A percentile compares a stretch with the other conserved stretches of the same genome.
These are phyloP conservation scores for Rhododendron ferrugineum DNA, from an alignment of 148 eudicot genomes.

Conservation along the genomic window DNA sequence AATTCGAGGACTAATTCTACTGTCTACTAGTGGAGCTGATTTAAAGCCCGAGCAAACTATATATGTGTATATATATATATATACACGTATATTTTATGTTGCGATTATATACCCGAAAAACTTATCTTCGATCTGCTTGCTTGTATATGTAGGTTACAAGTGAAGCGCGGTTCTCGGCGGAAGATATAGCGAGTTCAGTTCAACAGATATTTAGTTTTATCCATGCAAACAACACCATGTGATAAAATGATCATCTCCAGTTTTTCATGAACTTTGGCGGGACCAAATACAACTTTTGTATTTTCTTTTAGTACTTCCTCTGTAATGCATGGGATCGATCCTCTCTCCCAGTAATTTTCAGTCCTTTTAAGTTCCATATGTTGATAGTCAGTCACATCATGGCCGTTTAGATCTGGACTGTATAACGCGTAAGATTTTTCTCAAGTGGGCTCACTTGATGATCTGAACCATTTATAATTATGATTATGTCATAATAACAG, in stretches of 20 bases:
- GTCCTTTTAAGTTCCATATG: background rate
- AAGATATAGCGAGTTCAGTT: conserved; percentile 78
- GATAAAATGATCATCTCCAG: background rate
- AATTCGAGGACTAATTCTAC: too few relatives aligned
- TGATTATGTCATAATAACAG: too few relatives aligned
- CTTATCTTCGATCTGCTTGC: background rate
- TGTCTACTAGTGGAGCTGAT: too few relatives aligned
- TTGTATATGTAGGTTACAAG: conserved; percentile 45
- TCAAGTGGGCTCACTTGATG: too few relatives aligned
- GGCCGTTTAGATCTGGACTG: background rate
- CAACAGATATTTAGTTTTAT: conserved; percentile 81
- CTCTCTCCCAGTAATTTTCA: background rate
- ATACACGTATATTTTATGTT: too few relatives aligned
- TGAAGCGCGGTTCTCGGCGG: conserved; percentile 67
- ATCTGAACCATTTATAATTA: too few relatives aligned
- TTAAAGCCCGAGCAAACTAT: background rate
- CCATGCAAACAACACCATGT: conserved; percentile 54
- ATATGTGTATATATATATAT: too few relatives aligned
- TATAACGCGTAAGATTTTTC: too few relatives aligned
- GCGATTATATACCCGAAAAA: background rate
- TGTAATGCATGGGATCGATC: background rate
- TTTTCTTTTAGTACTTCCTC: background rate
- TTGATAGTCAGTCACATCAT: background rate
- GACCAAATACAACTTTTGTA: background rate
- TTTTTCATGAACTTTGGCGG: background rate